phyloP scores from a whole-genome alignment of 139 green algal species.

The Chlorella ohadii region DNA sequence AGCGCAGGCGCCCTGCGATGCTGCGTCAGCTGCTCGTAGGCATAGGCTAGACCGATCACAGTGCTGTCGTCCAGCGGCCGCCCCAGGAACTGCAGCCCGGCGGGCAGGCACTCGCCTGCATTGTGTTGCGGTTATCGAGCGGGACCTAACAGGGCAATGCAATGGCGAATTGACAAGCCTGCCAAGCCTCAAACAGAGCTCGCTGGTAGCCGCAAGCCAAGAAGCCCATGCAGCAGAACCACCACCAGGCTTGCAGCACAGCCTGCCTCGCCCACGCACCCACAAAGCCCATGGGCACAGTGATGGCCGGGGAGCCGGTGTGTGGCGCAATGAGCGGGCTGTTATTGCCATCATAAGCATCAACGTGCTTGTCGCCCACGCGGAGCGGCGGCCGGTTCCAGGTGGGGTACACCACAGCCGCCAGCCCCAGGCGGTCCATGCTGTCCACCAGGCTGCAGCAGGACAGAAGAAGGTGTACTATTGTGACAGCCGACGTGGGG shows the following conservation, averaged over 20 bases:
- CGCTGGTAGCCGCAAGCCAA: too few relatives aligned
- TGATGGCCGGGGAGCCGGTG: conserved; percentile 33
- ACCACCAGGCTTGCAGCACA: too few relatives aligned
- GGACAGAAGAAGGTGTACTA: too few relatives aligned
- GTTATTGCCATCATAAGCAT: conserved; percentile 13
- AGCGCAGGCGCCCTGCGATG: neutral
- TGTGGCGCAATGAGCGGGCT: conserved; percentile 29
- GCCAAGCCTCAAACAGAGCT: too few relatives aligned
- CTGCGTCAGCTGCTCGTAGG: conserved; percentile 18
- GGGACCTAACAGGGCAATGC: too few relatives aligned
- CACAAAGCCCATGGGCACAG: conserved; percentile 38
- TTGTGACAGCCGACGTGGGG: too few relatives aligned
- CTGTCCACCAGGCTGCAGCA: conserved; percentile 7
- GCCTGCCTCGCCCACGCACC: neutral
- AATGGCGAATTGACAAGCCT: too few relatives aligned
- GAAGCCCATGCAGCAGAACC: too few relatives aligned
- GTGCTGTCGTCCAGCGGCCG: conserved; percentile 10
- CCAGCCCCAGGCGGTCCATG: conserved; percentile 14
- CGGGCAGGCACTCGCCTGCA: conserved; percentile 22
- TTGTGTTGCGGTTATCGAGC: too few relatives aligned
- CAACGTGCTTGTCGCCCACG: neutral
- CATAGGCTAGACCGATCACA: conserved; percentile 5
- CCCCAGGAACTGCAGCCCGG: conserved; percentile 23
- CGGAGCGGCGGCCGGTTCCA: conserved; percentile 9
- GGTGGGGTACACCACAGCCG: conserved; percentile 28